Conservation (phyloP, 2,329 filamentous ascomycete species). For the Ceratocystis colombiana region DNA sequence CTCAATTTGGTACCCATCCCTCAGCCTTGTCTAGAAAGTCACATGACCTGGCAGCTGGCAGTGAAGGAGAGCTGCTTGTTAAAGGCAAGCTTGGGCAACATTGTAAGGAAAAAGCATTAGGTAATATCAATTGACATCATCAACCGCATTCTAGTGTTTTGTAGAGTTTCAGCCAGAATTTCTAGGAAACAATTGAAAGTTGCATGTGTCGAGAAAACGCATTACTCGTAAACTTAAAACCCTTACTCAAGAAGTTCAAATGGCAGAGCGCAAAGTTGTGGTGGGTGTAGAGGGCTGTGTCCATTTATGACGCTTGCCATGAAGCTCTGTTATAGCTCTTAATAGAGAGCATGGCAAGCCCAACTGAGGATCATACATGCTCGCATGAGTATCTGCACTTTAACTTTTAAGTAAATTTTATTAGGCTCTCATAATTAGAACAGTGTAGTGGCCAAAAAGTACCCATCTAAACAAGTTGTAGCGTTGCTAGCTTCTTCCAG, state of each 20-base stretch:
- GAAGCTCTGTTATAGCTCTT: too few species aligned
- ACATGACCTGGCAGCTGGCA: slow-evolving; percentile 1
- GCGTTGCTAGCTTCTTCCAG: background rate
- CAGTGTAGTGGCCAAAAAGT: background rate
- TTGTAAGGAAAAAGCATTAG: background rate
- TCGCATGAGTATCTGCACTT: background rate
- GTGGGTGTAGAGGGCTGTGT: too few species aligned
- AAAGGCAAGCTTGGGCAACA: background rate
- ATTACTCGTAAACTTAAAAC: too few species aligned
- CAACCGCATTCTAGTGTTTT: background rate
- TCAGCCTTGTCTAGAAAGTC: background rate
- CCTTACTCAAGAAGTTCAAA: too few species aligned
- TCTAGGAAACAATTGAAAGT: too few species aligned
- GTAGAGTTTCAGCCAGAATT: too few species aligned
- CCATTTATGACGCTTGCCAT: too few species aligned
- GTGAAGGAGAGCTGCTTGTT: background rate
- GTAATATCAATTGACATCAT: background rate
- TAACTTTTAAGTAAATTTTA: background rate
- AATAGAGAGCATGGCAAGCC: background rate
- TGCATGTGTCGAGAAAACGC: too few species aligned
- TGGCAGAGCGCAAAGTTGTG: too few species aligned
- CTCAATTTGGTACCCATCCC: background rate
- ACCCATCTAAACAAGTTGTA: background rate
- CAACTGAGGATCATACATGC: background rate
- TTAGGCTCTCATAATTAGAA: background rate